Conservation (phyloP, 2,329 filamentous ascomycete genomes). For the Hymenoscyphus linearis region DNA sequence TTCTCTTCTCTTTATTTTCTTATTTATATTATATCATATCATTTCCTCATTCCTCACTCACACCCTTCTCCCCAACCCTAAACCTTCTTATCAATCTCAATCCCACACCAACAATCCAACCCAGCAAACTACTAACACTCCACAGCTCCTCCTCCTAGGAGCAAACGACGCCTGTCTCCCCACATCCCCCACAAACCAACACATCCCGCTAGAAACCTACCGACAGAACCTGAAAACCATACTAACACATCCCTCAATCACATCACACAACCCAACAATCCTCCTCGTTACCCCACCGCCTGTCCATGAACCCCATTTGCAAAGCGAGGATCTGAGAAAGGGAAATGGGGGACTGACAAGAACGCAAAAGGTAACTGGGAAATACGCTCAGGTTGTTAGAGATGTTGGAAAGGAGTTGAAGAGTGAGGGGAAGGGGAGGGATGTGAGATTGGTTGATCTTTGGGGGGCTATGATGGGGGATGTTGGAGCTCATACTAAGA, state of each 20-base stretch:
- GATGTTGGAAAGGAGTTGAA: too few species aligned
- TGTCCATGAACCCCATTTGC: constrained; percentile 52
- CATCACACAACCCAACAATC: constrained; percentile 65
- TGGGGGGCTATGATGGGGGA: constrained; percentile 72
- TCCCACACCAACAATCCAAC: too few species aligned
- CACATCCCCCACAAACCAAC: constrained; percentile 58
- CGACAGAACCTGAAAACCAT: constrained; percentile 67
- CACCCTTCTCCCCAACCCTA: too few species aligned
- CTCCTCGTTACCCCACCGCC: constrained; percentile 80
- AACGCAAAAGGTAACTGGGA: constrained; percentile 56
- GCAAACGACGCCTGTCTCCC: constrained; percentile 82
- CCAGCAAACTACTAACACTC: too few species aligned
- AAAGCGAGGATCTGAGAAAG: constrained; percentile 30
- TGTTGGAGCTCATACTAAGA: constrained; percentile 52
- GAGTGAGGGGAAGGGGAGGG: too few species aligned
- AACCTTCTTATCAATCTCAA: too few species aligned
- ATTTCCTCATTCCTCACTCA: too few species aligned
- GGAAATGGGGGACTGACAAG: constrained; percentile 38
- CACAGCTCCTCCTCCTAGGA: constrained; percentile 65
- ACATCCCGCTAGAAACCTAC: constrained; percentile 72
- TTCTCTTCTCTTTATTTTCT: too few species aligned
- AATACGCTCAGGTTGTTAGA: constrained; percentile 59
- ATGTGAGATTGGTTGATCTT: constrained; percentile 67
- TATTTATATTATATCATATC: too few species aligned
- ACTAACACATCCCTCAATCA: constrained; percentile 63